Evolutionary conservation across 345 rosid genomes (phyloP).

Genomic region (Bruguiera gymnorhiza): DNA sequence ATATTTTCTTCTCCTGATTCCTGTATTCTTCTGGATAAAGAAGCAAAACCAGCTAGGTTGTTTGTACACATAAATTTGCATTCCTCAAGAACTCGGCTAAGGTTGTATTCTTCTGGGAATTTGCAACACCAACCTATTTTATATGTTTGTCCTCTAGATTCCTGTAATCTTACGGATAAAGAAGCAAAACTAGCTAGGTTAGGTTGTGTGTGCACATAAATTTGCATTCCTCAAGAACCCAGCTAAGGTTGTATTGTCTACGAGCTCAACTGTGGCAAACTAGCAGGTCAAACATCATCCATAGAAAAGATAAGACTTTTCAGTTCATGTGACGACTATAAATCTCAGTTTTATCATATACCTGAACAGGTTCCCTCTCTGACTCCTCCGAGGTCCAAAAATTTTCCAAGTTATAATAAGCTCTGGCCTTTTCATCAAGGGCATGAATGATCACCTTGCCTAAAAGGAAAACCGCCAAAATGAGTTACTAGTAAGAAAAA

Average conservation of each 20-base stretch:
- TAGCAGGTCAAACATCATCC: too few relatives aligned
- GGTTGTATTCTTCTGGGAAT: neutral
- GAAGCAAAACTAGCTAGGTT: neutral
- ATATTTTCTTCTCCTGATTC: neutral
- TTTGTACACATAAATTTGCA: too few relatives aligned
- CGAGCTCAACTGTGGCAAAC: too few relatives aligned
- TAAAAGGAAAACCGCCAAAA: constrained; percentile 14
- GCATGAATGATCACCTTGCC: constrained; percentile 87
- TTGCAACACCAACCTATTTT: neutral
- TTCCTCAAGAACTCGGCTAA: neutral
- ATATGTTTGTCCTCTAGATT: neutral
- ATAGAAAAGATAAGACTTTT: too few relatives aligned
- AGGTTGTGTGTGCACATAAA: too few relatives aligned
- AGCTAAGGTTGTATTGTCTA: neutral
- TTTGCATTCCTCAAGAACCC: neutral
- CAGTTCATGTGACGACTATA: neutral
- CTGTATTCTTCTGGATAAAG: neutral
- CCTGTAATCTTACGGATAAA: neutral
- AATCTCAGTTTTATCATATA: constrained; percentile 11
- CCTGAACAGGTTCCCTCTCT: constrained; percentile 46
- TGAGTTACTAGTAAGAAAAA: neutral
- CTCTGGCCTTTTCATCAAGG: constrained; percentile 90
- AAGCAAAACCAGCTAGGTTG: neutral
- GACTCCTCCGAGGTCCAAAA: constrained; percentile 46
- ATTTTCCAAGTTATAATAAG: constrained; percentile 71